A percentile compares a stretch with the other conserved stretches of the same genome.
Conservation (phyloP, 768 basidiomycete genomes). For the Lentinula sp. region DNA sequence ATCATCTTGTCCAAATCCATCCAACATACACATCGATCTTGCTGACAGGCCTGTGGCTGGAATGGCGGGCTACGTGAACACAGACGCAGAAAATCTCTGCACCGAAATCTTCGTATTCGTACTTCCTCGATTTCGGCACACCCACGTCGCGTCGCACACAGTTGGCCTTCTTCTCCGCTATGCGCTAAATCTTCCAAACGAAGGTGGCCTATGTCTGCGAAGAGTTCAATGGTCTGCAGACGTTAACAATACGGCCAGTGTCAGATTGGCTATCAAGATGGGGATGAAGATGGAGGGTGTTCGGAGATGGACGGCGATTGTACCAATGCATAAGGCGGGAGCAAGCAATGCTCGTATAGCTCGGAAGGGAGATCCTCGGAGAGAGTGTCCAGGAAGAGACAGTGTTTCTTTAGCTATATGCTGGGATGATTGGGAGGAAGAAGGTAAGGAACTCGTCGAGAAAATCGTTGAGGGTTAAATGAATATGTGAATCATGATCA, state of each 20-base stretch:
- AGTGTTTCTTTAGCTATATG: constrained; percentile 42
- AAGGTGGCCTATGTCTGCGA: constrained; percentile 42
- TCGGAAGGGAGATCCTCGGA: constrained; percentile 29
- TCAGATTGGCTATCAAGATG: constrained; percentile 42
- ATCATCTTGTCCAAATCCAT: neutral
- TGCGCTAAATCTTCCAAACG: constrained; percentile 25
- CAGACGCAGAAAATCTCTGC: constrained; percentile 21
- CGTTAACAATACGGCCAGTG: constrained; percentile 35
- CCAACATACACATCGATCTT: too few species aligned
- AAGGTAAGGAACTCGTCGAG: constrained; percentile 27
- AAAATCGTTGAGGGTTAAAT: constrained; percentile 5
- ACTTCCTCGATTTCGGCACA: constrained; percentile 36
- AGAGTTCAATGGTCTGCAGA: constrained; percentile 51
- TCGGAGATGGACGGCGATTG: constrained; percentile 41
- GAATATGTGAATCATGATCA: too few species aligned
- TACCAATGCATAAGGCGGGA: constrained; percentile 26
- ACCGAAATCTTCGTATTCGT: constrained; percentile 47
- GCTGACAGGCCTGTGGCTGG: neutral
- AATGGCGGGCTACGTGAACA: constrained; percentile 18
- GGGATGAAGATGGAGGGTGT: constrained; percentile 46
- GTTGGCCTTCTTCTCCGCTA: constrained; percentile 34
- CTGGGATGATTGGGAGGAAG: constrained; percentile 57
- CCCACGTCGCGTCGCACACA: constrained; percentile 42
- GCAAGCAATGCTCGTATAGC: constrained; percentile 17
- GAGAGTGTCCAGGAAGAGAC: constrained; percentile 33